Evolutionary conservation across 139 green algal species (phyloP), one percentile per base, ranked within the genome.

Genomic region (Picochlorum sp.): DNA sequence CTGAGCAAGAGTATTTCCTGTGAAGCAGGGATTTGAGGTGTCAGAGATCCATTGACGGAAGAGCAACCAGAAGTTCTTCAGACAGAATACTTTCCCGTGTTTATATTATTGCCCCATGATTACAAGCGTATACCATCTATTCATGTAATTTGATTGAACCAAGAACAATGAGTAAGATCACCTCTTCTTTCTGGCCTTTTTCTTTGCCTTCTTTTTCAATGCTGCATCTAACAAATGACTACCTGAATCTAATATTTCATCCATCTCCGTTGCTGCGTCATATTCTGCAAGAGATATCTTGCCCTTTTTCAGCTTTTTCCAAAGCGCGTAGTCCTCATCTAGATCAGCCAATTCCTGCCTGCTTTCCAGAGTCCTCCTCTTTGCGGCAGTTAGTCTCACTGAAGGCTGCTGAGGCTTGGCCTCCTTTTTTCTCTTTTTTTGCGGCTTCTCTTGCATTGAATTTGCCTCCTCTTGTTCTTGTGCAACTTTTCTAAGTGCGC

Each of bases 281-380:
- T 67, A 72, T 52, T 78, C 63, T 18, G 16, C 57, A 23, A 84
- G 65, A 16, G 58, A 70, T 8, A 87, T 79, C 26, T 80, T 81
- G 2, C 83, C 83, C 62, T 82, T 85, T 65, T 92, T 94, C 2
- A 91, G 66, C 70, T 88, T 87, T 7, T 69, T 71, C 32, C 91
- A 69, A 62, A 90, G 67, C 2, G 62, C 45, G 71, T 92, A 95
- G 16, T 96, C 90, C 6, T 83, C 66, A 0, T 83, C 54, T 15
- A 97, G 57, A 26, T 90, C 82, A 9, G 70, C 74, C 13, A 81
- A 20, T 45, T 97, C 90, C 23, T 91, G 74, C 4, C 67, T 72
- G 3, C 54, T 45, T 68, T 92, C 81, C 61, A 88, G 49, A 63
- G 81, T 71, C 16, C 84, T 76, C 50, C 89, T 78, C 76, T 95